phyloP scores from a whole-genome alignment of 2,329 filamentous ascomycete genomes.

The Aspergillus proliferans region DNA sequence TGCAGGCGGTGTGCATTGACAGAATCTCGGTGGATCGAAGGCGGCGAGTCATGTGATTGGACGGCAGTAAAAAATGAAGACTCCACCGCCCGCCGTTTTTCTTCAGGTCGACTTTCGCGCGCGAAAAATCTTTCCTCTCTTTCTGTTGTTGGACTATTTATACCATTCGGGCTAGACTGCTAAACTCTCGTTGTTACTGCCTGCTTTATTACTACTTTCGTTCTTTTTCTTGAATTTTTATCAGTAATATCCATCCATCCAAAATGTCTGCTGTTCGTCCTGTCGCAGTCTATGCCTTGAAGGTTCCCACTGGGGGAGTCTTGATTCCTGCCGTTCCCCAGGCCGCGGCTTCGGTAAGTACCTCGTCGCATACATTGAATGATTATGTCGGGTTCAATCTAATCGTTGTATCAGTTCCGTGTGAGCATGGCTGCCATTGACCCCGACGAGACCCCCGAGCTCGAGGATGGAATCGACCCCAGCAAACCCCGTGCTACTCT shows the following conservation, averaged over 20 bases:
- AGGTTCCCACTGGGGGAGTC: constrained; percentile 78
- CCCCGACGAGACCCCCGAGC: constrained; percentile 68
- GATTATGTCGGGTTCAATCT: background rate
- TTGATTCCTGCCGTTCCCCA: constrained; percentile 72
- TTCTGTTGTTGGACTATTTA: background rate
- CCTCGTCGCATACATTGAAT: constrained; percentile 1
- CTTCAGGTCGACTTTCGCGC: constrained; percentile 8
- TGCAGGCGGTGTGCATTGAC: background rate
- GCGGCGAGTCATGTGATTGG: background rate
- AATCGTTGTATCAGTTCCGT: constrained; percentile 60
- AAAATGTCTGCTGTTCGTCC: constrained; percentile 47
- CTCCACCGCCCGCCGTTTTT: background rate
- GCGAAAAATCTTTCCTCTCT: background rate
- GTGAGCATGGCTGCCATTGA: constrained; percentile 99
- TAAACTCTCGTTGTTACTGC: background rate
- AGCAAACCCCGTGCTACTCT: constrained; percentile 72
- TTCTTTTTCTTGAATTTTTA: constrained; percentile 1
- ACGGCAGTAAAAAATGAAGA: background rate
- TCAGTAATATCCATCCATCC: constrained; percentile 5
- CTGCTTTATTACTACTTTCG: background rate
- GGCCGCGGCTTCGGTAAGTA: constrained; percentile 75
- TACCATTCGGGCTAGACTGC: background rate
- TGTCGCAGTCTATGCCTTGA: constrained; percentile 85
- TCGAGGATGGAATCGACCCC: constrained; percentile 56
- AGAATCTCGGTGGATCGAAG: background rate